Base-by-base conservation (phyloP, 2,329 filamentous ascomycete species). In the Calonectria montana region DNA sequence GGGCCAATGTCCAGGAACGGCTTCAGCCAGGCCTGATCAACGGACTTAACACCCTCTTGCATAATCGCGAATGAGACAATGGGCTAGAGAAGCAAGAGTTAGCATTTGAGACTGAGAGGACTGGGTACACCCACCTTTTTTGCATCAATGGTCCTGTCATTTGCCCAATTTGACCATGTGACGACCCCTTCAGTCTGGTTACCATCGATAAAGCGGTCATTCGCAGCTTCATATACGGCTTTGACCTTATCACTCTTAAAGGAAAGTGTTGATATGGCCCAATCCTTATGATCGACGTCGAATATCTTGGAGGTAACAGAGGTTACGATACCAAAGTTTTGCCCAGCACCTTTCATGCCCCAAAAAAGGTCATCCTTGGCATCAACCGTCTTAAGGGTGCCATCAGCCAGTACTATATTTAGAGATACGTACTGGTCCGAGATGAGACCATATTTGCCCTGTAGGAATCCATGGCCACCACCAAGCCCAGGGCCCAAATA, bases 171-270 rank as follows among this genome's bases (percentile, higher is more conserved):
- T 0, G 84, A 86, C 86, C 86, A 90, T 78, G 88, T 87, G 70
- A 86, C 84, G 18, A 90, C 69, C 39, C 85, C 85, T 1, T 77
- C 73, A 15, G 85, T 82, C 77, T 87, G 85, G 3, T 81, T 85
- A 39, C 83, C 82, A 39, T 59, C 31, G 6, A 86, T 76, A 2
- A 87, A 79, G 39, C 86, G 73, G 7, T 87, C 75, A 65, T 90
- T 90, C 21, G 84, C 84, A 2, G 83, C 80, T 5, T 83, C 75
- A 73, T 88, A 90, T 12, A 90, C 79, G 3, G 79, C 80, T 71
- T 87, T 86, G 8, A 89, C 83, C 65, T 89, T 85, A 29, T 88
- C 86, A 0, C 86, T 85, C 4, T 80, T 84, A 71, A 87, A 89
- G 21, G 84, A 80, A 31, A 88, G 79, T 0, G 81, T 86, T 66